Conservation (phyloP, 1,284 basidiomycete genomes). For the Irpex lacteus region DNA sequence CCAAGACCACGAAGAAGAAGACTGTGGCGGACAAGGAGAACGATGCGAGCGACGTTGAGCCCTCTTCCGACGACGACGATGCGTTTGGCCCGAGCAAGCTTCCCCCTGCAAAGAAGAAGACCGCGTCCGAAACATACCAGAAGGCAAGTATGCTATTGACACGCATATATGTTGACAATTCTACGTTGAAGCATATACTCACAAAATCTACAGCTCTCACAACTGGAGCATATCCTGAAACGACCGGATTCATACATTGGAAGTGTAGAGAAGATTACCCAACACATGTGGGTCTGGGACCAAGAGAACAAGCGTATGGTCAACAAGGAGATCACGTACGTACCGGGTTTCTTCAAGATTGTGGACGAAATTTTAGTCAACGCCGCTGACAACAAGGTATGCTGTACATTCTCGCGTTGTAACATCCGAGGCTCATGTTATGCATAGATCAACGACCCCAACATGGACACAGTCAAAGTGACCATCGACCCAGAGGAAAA, state of each 20-base stretch:
- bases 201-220: slow-evolving; percentile 66
- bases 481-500: slow-evolving; percentile 84
- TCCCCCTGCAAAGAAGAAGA: slow-evolving; percentile 66
- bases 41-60: slow-evolving; percentile 48
- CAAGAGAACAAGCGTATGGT: slow-evolving; percentile 78
- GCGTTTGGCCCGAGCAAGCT: slow-evolving; percentile 36
- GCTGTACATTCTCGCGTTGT: slow-evolving; percentile 10
- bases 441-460: slow-evolving; percentile 80
- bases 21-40: slow-evolving; percentile 58
- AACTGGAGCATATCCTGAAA: slow-evolving; percentile 95
- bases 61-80: slow-evolving; percentile 41
- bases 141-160: slow-evolving; percentile 55
- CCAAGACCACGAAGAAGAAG: slow-evolving; percentile 66
- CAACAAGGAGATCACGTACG: slow-evolving; percentile 82
- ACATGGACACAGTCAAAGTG: slow-evolving; percentile 89
- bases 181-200: slow-evolving; percentile 3
- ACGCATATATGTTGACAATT: slow-evolving; percentile 3
- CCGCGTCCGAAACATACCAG: slow-evolving; percentile 88
- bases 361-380: slow-evolving; percentile 99
- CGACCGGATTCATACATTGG: slow-evolving; percentile 99
- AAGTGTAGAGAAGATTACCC: slow-evolving; percentile 83
- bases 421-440: not conserved
- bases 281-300: slow-evolving; percentile 92
- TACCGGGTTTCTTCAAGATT: slow-evolving; percentile 99
- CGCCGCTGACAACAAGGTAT: slow-evolving; percentile 97